A percentile compares a stretch with the other conserved stretches of the same genome.
These are phyloP conservation scores for Neofusicoccum laricinum DNA, from an alignment of 2,329 filamentous ascomycete species.

Conservation along the genomic window DNA sequence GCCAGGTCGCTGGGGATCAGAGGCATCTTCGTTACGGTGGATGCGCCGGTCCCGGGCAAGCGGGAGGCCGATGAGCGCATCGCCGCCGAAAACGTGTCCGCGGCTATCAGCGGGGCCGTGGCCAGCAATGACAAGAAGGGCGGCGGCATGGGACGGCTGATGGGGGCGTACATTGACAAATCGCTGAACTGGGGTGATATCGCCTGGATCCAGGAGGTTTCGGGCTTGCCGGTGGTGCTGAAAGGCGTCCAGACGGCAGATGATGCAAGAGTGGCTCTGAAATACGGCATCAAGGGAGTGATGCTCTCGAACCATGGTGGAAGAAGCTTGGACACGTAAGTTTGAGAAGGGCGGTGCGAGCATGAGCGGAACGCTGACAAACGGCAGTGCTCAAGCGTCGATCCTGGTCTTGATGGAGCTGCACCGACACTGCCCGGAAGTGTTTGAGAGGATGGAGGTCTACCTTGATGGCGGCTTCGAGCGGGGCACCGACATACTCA, in stretches of 20 bases:
- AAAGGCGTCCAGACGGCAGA: slow-evolving; percentile 46
- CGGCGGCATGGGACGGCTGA: slow-evolving; percentile 52
- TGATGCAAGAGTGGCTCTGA: slow-evolving; percentile 45
- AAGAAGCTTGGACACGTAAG: slow-evolving; percentile 25
- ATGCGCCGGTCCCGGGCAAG: slow-evolving; percentile 34
- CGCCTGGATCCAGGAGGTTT: slow-evolving; percentile 41
- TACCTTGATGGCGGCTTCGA: slow-evolving; percentile 64
- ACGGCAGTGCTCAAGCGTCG: slow-evolving; percentile 44
- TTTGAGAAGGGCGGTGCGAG: neutral
- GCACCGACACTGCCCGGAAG: slow-evolving; percentile 57
- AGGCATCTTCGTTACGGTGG: slow-evolving; percentile 37
- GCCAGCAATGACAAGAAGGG: slow-evolving; percentile 54
- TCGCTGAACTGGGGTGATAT: slow-evolving; percentile 51
- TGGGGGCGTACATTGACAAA: slow-evolving; percentile 58
- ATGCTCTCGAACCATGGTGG: slow-evolving; percentile 55
- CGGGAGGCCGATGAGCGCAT: slow-evolving; percentile 33
- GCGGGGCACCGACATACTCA: slow-evolving; percentile 66
- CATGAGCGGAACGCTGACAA: slow-evolving; percentile 16
- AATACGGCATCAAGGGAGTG: slow-evolving; percentile 46
- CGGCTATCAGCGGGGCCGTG: slow-evolving; percentile 50
- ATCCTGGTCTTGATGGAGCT: slow-evolving; percentile 63
- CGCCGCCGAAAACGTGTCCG: slow-evolving; percentile 46
- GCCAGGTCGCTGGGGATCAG: slow-evolving; percentile 33
- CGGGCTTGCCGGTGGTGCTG: slow-evolving; percentile 41
- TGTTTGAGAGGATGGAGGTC: slow-evolving; percentile 61